phyloP scores from a whole-genome alignment of 192 early-diverging fungal genomes.

The Coemansia sp. region DNA sequence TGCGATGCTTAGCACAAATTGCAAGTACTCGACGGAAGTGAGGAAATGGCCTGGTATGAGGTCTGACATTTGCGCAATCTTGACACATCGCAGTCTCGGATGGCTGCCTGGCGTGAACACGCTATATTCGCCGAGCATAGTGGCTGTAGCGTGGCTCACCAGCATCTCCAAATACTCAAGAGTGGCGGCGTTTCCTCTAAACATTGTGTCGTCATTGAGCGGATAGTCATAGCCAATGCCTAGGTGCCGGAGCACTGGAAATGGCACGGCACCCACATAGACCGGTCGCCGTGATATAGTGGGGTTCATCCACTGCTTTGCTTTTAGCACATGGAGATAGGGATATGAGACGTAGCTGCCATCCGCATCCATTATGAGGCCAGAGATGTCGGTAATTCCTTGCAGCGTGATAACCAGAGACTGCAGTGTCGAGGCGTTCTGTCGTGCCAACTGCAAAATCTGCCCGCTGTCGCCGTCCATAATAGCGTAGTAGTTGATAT shows the following conservation, averaged over 20 bases:
- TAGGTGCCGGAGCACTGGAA: slow-evolving; percentile 5
- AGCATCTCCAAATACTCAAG: slow-evolving; percentile 3
- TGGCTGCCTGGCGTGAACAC: slow-evolving; percentile 6
- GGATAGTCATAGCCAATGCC: slow-evolving; percentile 4
- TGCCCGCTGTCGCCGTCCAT: background rate
- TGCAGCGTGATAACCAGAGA: background rate
- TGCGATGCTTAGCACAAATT: background rate
- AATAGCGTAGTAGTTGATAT: background rate
- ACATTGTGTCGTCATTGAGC: slow-evolving; percentile 12
- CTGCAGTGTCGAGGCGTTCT: background rate
- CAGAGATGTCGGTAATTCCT: background rate
- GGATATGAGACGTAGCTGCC: slow-evolving; percentile 6
- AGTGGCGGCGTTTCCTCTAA: slow-evolving; percentile 1
- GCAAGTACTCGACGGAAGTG: background rate
- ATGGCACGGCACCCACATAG: background rate
- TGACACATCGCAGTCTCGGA: background rate
- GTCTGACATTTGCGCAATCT: background rate
- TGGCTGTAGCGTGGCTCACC: background rate
- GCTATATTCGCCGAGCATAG: slow-evolving; percentile 2
- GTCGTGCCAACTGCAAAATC: background rate
- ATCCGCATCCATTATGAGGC: background rate
- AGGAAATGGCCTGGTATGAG: background rate
- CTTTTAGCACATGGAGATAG: background rate
- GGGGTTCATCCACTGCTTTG: background rate
- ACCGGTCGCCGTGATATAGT: background rate